These are phyloP conservation scores for Thraustochytrium striatum DNA, from an alignment of 352 stramenopile genomes.

Conservation along the genomic window DNA sequence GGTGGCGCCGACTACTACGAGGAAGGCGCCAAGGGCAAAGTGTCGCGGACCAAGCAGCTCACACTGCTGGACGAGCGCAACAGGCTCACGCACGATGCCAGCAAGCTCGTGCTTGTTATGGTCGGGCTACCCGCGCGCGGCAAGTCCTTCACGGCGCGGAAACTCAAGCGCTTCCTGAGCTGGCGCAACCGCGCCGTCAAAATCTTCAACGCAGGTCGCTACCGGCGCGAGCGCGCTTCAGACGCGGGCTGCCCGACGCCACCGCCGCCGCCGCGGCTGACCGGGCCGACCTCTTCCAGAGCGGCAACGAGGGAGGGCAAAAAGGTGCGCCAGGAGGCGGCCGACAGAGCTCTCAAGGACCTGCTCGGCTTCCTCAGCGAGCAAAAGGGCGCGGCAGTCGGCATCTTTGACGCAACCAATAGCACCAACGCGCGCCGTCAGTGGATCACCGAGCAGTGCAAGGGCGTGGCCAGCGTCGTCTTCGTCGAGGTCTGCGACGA, in stretches of 20 bases:
- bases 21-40: neutral
- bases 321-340: slow-evolving; percentile 66
- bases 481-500: slow-evolving; percentile 85
- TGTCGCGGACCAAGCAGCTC: neutral
- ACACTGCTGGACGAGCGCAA: slow-evolving; percentile 39
- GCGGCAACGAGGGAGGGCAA: slow-evolving; percentile 72
- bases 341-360: slow-evolving; percentile 74
- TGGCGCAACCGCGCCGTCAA: slow-evolving; percentile 71
- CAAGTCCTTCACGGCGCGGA: slow-evolving; percentile 84
- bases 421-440: slow-evolving; percentile 65
- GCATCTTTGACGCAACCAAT: slow-evolving; percentile 85
- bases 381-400: slow-evolving; percentile 64
- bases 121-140: slow-evolving; percentile 79
- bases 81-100: slow-evolving; percentile 12
- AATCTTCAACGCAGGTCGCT: slow-evolving; percentile 83
- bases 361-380: slow-evolving; percentile 68
- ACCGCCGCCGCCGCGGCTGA: no score
- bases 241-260: neutral
- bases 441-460: slow-evolving; percentile 49
- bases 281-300: no score
- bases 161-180: slow-evolving; percentile 78
- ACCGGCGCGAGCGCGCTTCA: slow-evolving; percentile 54
- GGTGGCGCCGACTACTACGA: neutral
- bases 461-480: slow-evolving; percentile 54
- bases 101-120: slow-evolving; percentile 79